Conservation (phyloP, 495 filamentous ascomycete genomes). For the Penicillium pulvis region DNA sequence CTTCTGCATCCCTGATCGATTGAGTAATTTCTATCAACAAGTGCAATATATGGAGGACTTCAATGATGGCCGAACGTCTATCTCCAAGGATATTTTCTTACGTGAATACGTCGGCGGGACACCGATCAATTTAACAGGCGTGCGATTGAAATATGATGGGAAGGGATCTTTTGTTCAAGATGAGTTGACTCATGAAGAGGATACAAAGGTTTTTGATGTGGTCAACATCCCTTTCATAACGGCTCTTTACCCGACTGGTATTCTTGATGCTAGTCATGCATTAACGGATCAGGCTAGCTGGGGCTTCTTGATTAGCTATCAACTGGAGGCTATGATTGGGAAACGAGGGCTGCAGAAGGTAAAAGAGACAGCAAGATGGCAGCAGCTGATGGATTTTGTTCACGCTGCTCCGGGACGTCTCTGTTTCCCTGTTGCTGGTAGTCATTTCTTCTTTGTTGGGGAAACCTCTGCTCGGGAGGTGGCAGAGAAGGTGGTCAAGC, state of each 20-base stretch:
- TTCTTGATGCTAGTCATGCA: conserved; percentile 19
- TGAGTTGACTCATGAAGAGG: conserved; percentile 21
- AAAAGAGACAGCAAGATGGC: conserved; percentile 17
- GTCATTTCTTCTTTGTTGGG: conserved; percentile 33
- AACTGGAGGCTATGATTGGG: conserved; percentile 17
- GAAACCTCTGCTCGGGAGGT: conserved; percentile 20
- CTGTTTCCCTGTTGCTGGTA: conserved; percentile 17
- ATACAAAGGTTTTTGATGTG: conserved; percentile 22
- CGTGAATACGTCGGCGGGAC: conserved; percentile 27
- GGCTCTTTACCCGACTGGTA: conserved; percentile 16
- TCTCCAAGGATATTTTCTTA: conserved; percentile 22
- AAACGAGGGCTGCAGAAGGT: conserved; percentile 11
- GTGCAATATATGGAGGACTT: conserved; percentile 9
- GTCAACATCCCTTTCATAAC: conserved; percentile 20
- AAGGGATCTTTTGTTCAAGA: conserved; percentile 12
- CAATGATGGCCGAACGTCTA: conserved; percentile 11
- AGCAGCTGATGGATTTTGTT: conserved; percentile 19
- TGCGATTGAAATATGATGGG: conserved; percentile 18
- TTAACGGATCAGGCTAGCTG: conserved; percentile 20
- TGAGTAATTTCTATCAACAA: conserved; percentile 20
- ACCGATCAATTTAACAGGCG: conserved; percentile 23
- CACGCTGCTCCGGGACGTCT: conserved; percentile 21
- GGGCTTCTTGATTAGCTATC: conserved; percentile 24
- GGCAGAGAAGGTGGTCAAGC: conserved; percentile 12
- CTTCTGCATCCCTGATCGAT: conserved; percentile 6